phyloP scores from a whole-genome alignment of 2,329 filamentous ascomycete species.

The Penicillium sp. region DNA sequence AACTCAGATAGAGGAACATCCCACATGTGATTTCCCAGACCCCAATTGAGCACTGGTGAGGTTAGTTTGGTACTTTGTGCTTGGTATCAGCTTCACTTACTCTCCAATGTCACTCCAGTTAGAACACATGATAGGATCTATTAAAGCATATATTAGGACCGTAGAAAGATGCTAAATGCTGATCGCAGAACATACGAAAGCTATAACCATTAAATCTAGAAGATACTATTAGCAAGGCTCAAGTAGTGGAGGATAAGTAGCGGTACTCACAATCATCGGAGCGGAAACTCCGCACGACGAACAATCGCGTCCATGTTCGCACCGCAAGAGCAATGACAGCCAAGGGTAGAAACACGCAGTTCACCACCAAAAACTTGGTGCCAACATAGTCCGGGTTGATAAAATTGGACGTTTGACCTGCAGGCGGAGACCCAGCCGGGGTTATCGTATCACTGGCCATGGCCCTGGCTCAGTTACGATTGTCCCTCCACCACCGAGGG shows the following conservation, averaged over 20 bases:
- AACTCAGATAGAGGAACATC: constrained; percentile 21
- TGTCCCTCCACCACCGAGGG: not conserved
- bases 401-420: constrained; percentile 28
- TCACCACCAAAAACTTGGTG: constrained; percentile 27
- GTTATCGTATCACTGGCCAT: constrained; percentile 19
- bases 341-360: constrained; percentile 29
- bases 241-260: not conserved
- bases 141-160: not conserved
- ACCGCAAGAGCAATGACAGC: constrained; percentile 21
- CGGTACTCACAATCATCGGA: constrained; percentile 29
- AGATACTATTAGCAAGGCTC: not conserved
- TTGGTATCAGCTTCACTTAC: constrained; percentile 12
- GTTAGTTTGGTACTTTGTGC: not conserved
- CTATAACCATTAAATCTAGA: constrained; percentile 26
- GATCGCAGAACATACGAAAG: constrained; percentile 17
- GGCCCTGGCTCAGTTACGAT: constrained; percentile 4
- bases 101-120: constrained; percentile 22
- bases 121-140: constrained; percentile 24
- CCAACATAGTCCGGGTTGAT: constrained; percentile 26
- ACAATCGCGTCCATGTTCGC: constrained; percentile 28
- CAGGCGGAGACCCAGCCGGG: constrained; percentile 27
- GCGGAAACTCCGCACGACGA: constrained; percentile 26
- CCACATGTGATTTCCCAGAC: constrained; percentile 32
- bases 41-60: constrained; percentile 27
- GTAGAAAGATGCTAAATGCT: not conserved